Conservation (phyloP, 306 rosid species). For the Sesbania bispinosa region DNA sequence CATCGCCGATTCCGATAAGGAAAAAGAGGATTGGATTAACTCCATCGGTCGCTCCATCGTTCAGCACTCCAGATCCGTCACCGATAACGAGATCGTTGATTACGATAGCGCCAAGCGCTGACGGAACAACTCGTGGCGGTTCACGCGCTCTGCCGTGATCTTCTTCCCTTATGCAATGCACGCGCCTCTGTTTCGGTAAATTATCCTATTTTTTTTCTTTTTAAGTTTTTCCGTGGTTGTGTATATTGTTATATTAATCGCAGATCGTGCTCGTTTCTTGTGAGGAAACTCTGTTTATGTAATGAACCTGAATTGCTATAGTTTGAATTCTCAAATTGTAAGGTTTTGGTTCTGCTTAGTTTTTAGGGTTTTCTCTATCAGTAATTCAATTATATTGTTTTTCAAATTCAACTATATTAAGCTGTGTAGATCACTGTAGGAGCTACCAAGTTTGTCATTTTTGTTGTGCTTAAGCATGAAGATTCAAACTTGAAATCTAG, state of each 20-base stretch:
- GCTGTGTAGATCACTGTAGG: not conserved
- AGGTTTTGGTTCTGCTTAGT: not conserved
- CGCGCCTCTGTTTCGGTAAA: constrained; percentile 19
- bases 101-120: constrained; percentile 48
- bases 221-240: not conserved
- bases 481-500: not conserved
- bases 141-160: not conserved
- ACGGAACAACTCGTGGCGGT: not conserved
- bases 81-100: constrained; percentile 65
- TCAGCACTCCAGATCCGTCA: constrained; percentile 67
- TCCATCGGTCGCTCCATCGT: constrained; percentile 66
- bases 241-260: constrained; percentile 15
- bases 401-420: too few relatives aligned
- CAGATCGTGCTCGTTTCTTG: constrained; percentile 2
- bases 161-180: not conserved
- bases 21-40: constrained; percentile 70
- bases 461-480: not conserved
- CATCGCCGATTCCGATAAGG: constrained; percentile 60
- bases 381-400: too few relatives aligned
- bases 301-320: not conserved
- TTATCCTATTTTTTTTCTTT: not conserved
- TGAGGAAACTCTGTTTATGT: constrained; percentile 27
- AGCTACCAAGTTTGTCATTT: not conserved
- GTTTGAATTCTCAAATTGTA: not conserved
- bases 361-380: not conserved